These are phyloP conservation scores for Zangia roseola DNA, from an alignment of 768 basidiomycete species.

Conservation along the genomic window DNA sequence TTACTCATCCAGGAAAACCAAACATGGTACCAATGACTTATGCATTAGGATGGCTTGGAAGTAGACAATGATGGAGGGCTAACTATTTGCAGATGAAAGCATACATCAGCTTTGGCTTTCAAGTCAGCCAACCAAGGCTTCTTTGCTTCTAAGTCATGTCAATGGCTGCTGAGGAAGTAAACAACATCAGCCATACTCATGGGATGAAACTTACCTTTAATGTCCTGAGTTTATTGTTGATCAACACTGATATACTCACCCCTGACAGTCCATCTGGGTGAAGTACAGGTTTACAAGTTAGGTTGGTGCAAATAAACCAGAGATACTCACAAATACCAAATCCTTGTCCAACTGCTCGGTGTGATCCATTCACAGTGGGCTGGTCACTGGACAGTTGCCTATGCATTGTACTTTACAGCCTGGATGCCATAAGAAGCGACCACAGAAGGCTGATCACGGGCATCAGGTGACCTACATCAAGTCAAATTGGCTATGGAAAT, in stretches of 20 bases:
- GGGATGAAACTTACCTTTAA: slow-evolving; percentile 36
- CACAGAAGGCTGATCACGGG: slow-evolving; percentile 54
- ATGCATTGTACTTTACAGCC: slow-evolving; percentile 45
- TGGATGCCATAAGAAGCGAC: slow-evolving; percentile 53
- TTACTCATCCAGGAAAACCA: slow-evolving; percentile 42
- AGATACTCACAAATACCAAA: slow-evolving; percentile 35
- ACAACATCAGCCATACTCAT: neutral
- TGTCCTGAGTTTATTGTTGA: slow-evolving; percentile 43
- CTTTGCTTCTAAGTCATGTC: slow-evolving; percentile 24
- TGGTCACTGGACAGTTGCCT: slow-evolving; percentile 44
- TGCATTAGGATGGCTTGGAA: neutral
- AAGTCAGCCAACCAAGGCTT: neutral
- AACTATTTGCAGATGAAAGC: slow-evolving; percentile 62
- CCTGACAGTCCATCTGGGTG: slow-evolving; percentile 47
- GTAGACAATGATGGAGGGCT: neutral
- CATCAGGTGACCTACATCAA: slow-evolving; percentile 60
- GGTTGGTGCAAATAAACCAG: neutral
- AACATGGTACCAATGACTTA: slow-evolving; percentile 55
- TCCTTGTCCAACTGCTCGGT: slow-evolving; percentile 45
- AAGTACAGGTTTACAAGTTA: no score
- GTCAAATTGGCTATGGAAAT: neutral
- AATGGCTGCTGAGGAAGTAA: slow-evolving; percentile 25
- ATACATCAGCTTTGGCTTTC: slow-evolving; percentile 48
- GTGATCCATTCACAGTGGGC: slow-evolving; percentile 44
- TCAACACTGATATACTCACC: slow-evolving; percentile 46